These are phyloP conservation scores for Globisporangium barbulae DNA, from an alignment of 352 stramenopile genomes.

Conservation along the genomic window DNA sequence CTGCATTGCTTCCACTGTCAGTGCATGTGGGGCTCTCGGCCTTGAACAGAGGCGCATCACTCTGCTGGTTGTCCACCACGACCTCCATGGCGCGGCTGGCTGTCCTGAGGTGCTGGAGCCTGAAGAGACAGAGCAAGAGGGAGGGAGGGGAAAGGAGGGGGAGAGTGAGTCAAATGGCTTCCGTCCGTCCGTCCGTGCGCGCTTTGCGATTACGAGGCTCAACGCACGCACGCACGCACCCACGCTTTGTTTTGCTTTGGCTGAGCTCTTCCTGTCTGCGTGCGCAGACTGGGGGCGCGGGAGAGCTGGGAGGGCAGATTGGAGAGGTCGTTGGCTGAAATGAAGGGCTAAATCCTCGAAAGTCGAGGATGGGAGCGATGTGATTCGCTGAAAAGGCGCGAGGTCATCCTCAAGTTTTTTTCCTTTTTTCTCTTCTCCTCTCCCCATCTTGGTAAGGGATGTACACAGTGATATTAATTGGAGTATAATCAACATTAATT, in stretches of 20 bases:
- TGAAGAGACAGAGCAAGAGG: slow-evolving; percentile 1
- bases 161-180: slow-evolving; percentile 4
- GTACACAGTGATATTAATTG: too few relatives aligned
- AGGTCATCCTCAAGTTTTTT: slow-evolving; percentile 3
- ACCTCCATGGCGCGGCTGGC: slow-evolving; percentile 4
- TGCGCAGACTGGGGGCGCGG: neutral
- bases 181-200: neutral
- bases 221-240: slow-evolving; percentile 2
- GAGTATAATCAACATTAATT: too few relatives aligned
- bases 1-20: neutral
- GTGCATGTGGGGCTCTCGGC: neutral
- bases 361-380: neutral
- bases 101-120: neutral
- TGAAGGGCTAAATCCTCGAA: too few relatives aligned
- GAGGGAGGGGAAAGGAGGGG: neutral
- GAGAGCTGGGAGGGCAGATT: neutral
- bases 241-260: neutral
- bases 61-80: slow-evolving; percentile 18
- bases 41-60: neutral
- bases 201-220: slow-evolving; percentile 4
- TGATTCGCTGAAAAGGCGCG: slow-evolving; percentile 4
- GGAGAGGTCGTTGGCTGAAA: neutral
- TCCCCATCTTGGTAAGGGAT: too few relatives aligned
- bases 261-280: slow-evolving; percentile 1
- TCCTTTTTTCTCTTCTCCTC: neutral